Evolutionary conservation across 2,329 filamentous ascomycete genomes (phyloP).

Genomic region (Chaetomiaceae sp.): DNA sequence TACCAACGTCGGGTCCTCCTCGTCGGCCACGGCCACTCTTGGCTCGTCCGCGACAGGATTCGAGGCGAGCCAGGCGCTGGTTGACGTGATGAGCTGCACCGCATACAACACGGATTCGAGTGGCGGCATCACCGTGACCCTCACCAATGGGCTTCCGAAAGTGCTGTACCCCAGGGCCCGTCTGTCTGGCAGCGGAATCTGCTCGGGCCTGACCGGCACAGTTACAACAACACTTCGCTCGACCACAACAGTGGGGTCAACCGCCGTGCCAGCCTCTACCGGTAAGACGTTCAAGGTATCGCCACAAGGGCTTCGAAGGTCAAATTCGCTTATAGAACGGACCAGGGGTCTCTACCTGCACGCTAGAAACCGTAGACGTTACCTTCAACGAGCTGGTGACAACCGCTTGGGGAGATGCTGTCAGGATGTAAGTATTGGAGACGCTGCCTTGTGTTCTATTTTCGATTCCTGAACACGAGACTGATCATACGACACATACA

Average conservation of each 20-base stretch:
- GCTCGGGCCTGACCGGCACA: conserved; percentile 31
- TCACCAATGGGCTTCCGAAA: conserved; percentile 40
- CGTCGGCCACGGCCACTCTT: conserved; percentile 32
- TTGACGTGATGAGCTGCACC: conserved; percentile 44
- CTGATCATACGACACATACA: no score
- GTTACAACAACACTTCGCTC: no score
- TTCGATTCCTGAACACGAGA: no score
- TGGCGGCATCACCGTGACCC: conserved; percentile 41
- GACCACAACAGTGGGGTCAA: conserved; percentile 11
- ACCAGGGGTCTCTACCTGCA: conserved; percentile 12
- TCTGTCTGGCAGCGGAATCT: conserved; percentile 36
- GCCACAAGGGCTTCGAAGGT: neutral
- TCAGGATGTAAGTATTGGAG: conserved; percentile 26
- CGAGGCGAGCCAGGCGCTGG: conserved; percentile 30
- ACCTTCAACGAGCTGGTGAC: conserved; percentile 28
- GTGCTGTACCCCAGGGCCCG: conserved; percentile 37
- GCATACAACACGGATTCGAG: conserved; percentile 38
- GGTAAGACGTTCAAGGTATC: neutral
- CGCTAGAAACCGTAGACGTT: conserved; percentile 22
- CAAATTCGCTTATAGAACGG: neutral
- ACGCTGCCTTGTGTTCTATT: neutral
- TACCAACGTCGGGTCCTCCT: conserved; percentile 37
- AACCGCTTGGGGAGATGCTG: conserved; percentile 24
- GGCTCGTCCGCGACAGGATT: conserved; percentile 37
- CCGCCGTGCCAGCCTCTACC: conserved; percentile 1